Evolutionary conservation across 495 filamentous ascomycete genomes (phyloP), one percentile per base, ranked within the genome.

Genomic region (Penicillium coprophilum): DNA sequence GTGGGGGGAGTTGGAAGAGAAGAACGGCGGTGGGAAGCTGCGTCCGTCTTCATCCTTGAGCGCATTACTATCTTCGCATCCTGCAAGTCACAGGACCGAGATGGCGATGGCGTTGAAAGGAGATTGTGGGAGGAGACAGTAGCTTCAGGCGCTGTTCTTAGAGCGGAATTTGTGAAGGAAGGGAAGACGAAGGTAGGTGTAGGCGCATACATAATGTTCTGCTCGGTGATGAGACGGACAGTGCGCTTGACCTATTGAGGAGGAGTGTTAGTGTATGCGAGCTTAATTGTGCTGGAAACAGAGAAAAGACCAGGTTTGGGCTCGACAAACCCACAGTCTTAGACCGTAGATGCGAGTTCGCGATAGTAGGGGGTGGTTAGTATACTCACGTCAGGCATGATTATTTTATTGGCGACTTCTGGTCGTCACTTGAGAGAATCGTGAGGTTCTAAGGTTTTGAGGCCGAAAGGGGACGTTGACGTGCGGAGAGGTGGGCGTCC

Each of bases 191-290:
- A 56, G 59, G 53, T 32, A 17, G 27, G 34, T 36, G 31, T 50
- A 19, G 60, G 32, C 24, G 83, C 89, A 71, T 85, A 95, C 91
- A 92, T 87, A 70, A 90, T 82, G 56, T 84, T 82, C 72, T 97
- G 93, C 73, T 92, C 86, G 24, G 94, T 98, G 58, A 97, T 81
- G 73, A 98, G 82, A 80, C 93, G 92, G 70, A 98, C 81, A 55
- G 81, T 89, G 57, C 94, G 86, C 78, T 96, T 90, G 68, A 92
- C 80, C 89, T 92, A 61, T 11, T 32, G 31, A 17, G 57, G 13
- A 20, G 3, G 27, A 28, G 23, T 12, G 23, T 54, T 46, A 58
- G 60, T 17, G n/a, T 38, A 38, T 38, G 34, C 34, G n/a, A 38
- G 34, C n/a, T 17, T 38, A 38, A 46, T 46, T 44, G 36, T 19